A percentile compares a stretch with the other conserved stretches of the same genome.
These are phyloP conservation scores for Nematocida ironsii DNA, from an alignment of 371 early-diverging fungal genomes.

Conservation along the genomic window DNA sequence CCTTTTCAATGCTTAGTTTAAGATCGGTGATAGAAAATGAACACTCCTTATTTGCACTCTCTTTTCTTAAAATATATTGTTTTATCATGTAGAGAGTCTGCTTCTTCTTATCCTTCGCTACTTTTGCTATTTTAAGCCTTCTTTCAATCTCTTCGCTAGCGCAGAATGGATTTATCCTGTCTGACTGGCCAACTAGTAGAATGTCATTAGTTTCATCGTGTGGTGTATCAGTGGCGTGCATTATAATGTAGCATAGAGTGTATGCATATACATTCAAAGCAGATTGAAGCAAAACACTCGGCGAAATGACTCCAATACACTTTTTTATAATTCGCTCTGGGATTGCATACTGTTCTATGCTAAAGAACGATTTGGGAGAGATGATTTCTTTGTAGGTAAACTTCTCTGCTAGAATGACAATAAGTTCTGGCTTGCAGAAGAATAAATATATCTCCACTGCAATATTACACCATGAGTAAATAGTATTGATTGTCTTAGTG, in stretches of 20 bases:
- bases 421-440: neutral
- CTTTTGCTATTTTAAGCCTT: slow-evolving; percentile 35
- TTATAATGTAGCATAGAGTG: slow-evolving; percentile 47
- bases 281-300: slow-evolving; percentile 8
- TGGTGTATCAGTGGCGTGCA: slow-evolving; percentile 24
- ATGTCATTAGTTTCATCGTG: slow-evolving; percentile 45
- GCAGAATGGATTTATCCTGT: slow-evolving; percentile 1
- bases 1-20: slow-evolving; percentile 14
- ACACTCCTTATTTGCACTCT: no score
- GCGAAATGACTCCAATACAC: slow-evolving; percentile 3
- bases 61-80: neutral
- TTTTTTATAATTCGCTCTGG: slow-evolving; percentile 7
- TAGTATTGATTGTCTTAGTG: neutral
- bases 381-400: slow-evolving; percentile 1
- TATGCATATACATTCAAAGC: slow-evolving; percentile 34
- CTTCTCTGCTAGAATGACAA: slow-evolving; percentile 2
- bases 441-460: slow-evolving; percentile 5
- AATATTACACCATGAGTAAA: neutral
- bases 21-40: neutral
- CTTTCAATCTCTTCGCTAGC: slow-evolving; percentile 23
- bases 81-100: slow-evolving; percentile 24
- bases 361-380: neutral
- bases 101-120: slow-evolving; percentile 22
- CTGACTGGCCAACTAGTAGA: slow-evolving; percentile 3
- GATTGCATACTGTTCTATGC: neutral